These are phyloP conservation scores for Trypanosoma congolense DNA, from an alignment of 208 protist genomes.

Conservation along the genomic window DNA sequence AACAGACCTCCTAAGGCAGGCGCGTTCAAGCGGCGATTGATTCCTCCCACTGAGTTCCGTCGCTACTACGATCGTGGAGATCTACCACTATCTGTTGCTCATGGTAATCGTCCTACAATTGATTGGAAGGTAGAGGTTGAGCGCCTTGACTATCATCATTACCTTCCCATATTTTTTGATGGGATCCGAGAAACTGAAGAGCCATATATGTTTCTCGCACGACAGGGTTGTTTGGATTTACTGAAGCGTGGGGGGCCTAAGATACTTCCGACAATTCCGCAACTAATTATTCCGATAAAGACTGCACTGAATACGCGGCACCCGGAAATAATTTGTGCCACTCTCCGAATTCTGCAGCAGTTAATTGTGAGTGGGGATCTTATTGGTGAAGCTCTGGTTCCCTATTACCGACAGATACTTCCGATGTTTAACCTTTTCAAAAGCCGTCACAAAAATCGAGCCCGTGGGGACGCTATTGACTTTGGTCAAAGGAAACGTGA, in stretches of 20 bases:
- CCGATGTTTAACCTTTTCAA: constrained; percentile 99
- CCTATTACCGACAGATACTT: constrained; percentile 99
- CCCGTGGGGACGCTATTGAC: constrained; percentile 94
- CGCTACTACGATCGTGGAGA: constrained; percentile 98
- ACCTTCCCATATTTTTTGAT: constrained; percentile 99
- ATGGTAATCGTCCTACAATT: constrained; percentile 77
- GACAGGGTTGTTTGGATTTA: constrained; percentile 94
- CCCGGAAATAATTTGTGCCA: constrained; percentile 95
- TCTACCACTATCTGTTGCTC: constrained; percentile 95
- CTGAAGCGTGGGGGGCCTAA: constrained; percentile 94
- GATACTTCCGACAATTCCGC: constrained; percentile 97
- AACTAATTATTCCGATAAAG: constrained; percentile 99
- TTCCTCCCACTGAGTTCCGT: constrained; percentile 94
- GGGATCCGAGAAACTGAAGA: constrained; percentile 97
- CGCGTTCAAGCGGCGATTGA: constrained; percentile 77
- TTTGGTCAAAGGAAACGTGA: constrained; percentile 95
- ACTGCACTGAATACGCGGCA: constrained; percentile 98
- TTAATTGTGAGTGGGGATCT: constrained; percentile 94
- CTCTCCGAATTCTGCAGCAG: constrained; percentile 96
- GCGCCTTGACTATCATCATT: constrained; percentile 99
- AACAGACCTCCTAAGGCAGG: constrained; percentile 80
- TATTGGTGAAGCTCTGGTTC: constrained; percentile 98
- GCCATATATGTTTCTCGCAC: constrained; percentile 96
- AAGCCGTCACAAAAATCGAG: constrained; percentile 87
- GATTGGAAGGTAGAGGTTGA: constrained; percentile 98